Conservation (phyloP, 2,329 filamentous ascomycete genomes). For the Capronia coronata region DNA sequence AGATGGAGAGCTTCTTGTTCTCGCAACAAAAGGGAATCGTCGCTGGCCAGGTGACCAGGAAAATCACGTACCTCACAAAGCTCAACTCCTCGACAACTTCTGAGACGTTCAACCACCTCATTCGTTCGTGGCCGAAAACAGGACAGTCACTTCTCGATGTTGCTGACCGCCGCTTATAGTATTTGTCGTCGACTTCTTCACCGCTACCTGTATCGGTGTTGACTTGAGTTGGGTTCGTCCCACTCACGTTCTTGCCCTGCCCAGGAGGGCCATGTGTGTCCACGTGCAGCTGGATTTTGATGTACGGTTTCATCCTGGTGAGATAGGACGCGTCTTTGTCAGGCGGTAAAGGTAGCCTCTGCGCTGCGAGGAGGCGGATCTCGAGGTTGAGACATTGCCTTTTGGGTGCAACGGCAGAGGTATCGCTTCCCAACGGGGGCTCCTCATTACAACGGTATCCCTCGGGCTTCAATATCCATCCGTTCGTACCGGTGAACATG, state of each 20-base stretch:
- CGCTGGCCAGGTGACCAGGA: background rate
- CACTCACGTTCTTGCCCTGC: conserved; percentile 47
- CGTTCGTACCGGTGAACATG: conserved; percentile 75
- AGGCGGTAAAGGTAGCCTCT: conserved; percentile 63
- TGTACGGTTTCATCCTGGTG: conserved; percentile 61
- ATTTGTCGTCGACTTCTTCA: conserved; percentile 39
- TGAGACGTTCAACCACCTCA: conserved; percentile 52
- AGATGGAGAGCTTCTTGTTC: background rate
- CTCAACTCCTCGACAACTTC: conserved; percentile 63
- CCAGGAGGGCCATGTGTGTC: conserved; percentile 49
- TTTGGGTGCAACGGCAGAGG: conserved; percentile 37
- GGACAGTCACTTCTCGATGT: conserved; percentile 55
- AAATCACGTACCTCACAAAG: conserved; percentile 60
- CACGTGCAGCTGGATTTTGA: conserved; percentile 75
- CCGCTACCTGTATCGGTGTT: conserved; percentile 40
- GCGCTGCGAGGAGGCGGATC: conserved; percentile 69
- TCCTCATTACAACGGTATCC: conserved; percentile 54
- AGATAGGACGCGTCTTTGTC: conserved; percentile 35
- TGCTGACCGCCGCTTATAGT: conserved; percentile 55
- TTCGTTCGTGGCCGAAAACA: conserved; percentile 54
- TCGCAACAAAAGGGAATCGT: background rate
- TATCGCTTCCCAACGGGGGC: background rate
- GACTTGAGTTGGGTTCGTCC: conserved; percentile 35
- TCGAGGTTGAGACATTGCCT: conserved; percentile 57
- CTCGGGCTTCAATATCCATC: conserved; percentile 78